Conservation (phyloP, 306 rosid species). For the Pueraria montana region DNA sequence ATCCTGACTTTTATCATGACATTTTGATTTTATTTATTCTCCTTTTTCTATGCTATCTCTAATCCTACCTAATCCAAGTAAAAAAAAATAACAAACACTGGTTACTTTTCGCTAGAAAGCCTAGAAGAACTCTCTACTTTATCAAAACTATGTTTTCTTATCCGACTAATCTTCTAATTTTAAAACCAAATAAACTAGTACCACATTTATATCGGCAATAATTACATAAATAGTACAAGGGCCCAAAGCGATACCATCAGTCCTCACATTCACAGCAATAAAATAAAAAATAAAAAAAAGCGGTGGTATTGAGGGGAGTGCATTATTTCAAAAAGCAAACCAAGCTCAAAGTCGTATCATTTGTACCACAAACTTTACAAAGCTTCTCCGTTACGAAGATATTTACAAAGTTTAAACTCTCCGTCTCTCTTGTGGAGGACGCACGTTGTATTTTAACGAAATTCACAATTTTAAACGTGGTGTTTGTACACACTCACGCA, state of each 20-base stretch:
- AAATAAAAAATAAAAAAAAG: neutral
- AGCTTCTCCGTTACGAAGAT: conserved; percentile 56
- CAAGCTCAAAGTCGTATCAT: conserved; percentile 53
- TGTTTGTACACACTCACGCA: neutral
- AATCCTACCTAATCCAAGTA: conserved; percentile 27
- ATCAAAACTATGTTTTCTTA: neutral
- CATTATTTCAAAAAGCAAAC: conserved; percentile 48
- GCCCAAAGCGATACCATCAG: neutral
- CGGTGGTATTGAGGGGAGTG: neutral
- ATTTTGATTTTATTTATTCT: conserved; percentile 3
- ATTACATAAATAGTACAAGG: conserved; percentile 8
- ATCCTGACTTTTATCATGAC: neutral
- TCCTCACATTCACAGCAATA: neutral
- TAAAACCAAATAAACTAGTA: conserved; percentile 8
- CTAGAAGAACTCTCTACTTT: neutral
- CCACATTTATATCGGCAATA: conserved; percentile 25
- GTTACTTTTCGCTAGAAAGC: neutral
- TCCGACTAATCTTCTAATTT: neutral
- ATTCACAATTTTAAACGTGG: conserved; percentile 9
- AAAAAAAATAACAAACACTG: neutral
- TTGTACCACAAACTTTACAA: conserved; percentile 59
- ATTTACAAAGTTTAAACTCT: conserved; percentile 60
- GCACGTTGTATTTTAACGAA: conserved; percentile 29
- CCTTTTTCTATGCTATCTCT: neutral
- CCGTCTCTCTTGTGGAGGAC: conserved; percentile 22